Conservation (phyloP, 192 early-diverging fungal species). For the Coemansia sp. region DNA sequence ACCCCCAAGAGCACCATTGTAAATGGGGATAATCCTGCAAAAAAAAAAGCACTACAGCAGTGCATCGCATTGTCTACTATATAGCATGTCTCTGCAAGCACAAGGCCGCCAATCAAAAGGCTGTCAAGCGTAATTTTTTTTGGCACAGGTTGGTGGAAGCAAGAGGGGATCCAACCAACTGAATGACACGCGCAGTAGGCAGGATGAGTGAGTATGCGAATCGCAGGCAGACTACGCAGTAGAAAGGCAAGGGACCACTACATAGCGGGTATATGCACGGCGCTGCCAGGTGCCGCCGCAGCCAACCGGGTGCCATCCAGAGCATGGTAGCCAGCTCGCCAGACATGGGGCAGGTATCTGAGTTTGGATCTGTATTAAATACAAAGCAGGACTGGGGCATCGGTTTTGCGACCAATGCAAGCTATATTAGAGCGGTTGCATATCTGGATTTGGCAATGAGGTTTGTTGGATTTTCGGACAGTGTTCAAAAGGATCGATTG, state of each 20-base stretch:
- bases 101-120: neutral
- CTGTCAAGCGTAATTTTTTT: neutral
- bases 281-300: neutral
- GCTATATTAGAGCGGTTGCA: neutral
- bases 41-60: neutral
- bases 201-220: neutral
- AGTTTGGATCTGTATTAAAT: slow-evolving; percentile 2
- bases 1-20: neutral
- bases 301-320: neutral
- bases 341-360: neutral
- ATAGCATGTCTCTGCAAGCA: neutral
- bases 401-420: neutral
- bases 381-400: neutral
- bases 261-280: slow-evolving; percentile 1
- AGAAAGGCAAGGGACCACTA: slow-evolving; percentile 1
- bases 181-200: neutral
- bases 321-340: slow-evolving; percentile 3
- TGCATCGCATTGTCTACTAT: neutral
- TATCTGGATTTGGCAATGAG: neutral
- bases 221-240: neutral
- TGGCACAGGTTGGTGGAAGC: neutral
- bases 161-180: neutral
- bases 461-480: slow-evolving; percentile 1
- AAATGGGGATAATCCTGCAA: neutral
- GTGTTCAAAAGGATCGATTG: slow-evolving; percentile 4